Base-by-base conservation (phyloP, 768 basidiomycete species). In the Pilatotrama ljubarskyi region DNA sequence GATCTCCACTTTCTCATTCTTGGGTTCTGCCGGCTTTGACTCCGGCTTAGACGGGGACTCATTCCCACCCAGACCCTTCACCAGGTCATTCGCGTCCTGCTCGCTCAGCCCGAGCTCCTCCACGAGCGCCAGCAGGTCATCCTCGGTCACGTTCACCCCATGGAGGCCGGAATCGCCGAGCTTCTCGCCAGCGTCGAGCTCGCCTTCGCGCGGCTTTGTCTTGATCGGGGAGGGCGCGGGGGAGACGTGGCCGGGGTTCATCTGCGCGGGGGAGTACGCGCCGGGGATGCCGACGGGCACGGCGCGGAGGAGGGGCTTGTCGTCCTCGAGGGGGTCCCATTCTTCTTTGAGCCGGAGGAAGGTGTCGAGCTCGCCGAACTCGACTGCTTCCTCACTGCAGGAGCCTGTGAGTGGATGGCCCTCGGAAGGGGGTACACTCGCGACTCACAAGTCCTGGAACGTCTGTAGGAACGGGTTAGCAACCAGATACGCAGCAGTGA, bases 321-420 rank as follows among this genome's bases (percentile, higher is more conserved):
- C 84, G 59, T 84, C 86, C 38, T 90, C 89, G 49, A 83, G 72
- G 7, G 75, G 75, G 55, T 88, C 76, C 81, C 85, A 94, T 14
- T 76, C 74, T 65, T 94, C 92, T 7, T 88, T 87, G 20, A 87
- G 79, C 14, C 88, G 83, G 32, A 94, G 76, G 74, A 91, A 93
- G 1, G 66, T 74, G 29, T 86, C 83, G 22, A 93, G 83, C 63
- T 90, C 88, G 60, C 77, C 82, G 67, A 81, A 84, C 73, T 94
- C 92, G 32, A 93, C 92, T 8, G 93, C 91, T 66, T 90, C 89
- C 76, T 93, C 93, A 63, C 91, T 93, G 62, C 24, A n/a, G 43
- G 15, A n/a, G n/a, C n/a, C n/a, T n/a, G n/a, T n/a, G n/a, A n/a
- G n/a, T n/a, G n/a, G n/a, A n/a, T n/a, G 11, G 26, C 11, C 37